phyloP scores from a whole-genome alignment of 2,329 filamentous ascomycete species.

The Coniochaeta prunicola region DNA sequence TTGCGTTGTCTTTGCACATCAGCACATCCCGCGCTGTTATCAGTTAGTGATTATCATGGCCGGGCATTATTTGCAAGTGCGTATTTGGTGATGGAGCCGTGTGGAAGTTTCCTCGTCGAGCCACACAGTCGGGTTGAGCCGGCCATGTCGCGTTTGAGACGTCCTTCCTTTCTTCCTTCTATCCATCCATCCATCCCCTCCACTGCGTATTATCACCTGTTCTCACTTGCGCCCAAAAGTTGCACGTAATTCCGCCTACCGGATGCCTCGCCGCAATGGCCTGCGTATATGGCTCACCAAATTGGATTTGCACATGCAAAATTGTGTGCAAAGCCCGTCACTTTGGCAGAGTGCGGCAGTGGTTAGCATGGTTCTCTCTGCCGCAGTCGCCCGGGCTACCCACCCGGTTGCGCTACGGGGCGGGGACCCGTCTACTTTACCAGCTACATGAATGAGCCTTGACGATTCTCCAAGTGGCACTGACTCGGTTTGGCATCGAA shows the following conservation, averaged over 20 bases:
- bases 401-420: background rate
- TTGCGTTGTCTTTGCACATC: background rate
- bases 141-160: background rate
- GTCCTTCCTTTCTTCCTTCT: constrained; percentile 3
- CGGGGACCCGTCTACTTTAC: background rate
- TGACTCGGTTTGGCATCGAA: background rate
- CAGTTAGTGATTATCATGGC: background rate
- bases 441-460: background rate
- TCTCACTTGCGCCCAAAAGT: background rate
- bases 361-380: constrained; percentile 1
- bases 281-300: constrained; percentile 17
- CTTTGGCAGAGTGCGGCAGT: background rate
- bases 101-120: background rate
- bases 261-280: constrained; percentile 7
- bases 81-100: background rate
- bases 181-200: background rate
- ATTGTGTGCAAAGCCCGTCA: constrained; percentile 5
- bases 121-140: background rate
- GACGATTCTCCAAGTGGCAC: background rate
- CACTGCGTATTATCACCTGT: background rate
- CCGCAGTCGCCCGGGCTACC: background rate
- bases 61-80: background rate
- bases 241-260: constrained; percentile 7
- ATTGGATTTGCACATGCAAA: constrained; percentile 17
- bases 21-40: background rate